Percentiles rank a stretch among this genome's conserved stretches.
These are phyloP conservation scores for Ilex aquifolium DNA, from an alignment of 257 asterid genomes.

Conservation along the genomic window DNA sequence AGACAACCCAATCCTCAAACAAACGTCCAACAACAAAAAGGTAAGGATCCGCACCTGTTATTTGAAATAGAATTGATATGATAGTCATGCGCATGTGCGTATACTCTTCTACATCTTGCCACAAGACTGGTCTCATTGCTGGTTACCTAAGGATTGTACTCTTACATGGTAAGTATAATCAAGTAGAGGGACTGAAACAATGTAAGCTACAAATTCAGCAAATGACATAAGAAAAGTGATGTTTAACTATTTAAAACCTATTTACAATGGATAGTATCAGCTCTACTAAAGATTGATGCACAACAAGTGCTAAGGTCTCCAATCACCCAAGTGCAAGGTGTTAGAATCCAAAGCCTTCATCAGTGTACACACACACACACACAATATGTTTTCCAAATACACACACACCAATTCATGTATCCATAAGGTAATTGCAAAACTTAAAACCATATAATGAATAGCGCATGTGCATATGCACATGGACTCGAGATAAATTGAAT, in stretches of 20 bases:
- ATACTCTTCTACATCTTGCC: conserved; percentile 82
- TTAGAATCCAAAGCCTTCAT: background rate
- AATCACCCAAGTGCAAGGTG: background rate
- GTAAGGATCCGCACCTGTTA: conserved; percentile 50
- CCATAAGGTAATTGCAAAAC: too few species aligned
- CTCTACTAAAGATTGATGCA: background rate
- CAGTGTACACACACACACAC: background rate
- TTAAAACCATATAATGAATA: too few species aligned
- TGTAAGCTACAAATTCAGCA: background rate
- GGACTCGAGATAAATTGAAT: too few species aligned
- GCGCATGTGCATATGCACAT: too few species aligned
- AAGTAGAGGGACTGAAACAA: background rate
- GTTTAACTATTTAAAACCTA: too few species aligned
- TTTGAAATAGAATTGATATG: conserved; percentile 84
- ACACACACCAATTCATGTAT: too few species aligned
- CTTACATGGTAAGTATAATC: background rate
- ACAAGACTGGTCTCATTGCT: conserved; percentile 70
- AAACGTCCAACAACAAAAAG: conserved; percentile 3
- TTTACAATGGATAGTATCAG: too few species aligned
- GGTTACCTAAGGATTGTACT: conserved; percentile 41
- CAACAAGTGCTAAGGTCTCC: background rate
- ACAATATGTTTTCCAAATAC: too few species aligned
- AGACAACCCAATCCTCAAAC: background rate
- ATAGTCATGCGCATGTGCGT: conserved; percentile 90
- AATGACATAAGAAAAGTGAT: background rate